Evolutionary conservation across 2,329 filamentous ascomycete species (phyloP), one percentile per base, ranked within the genome.

Genomic region (Nannizziopsis barbatae): DNA sequence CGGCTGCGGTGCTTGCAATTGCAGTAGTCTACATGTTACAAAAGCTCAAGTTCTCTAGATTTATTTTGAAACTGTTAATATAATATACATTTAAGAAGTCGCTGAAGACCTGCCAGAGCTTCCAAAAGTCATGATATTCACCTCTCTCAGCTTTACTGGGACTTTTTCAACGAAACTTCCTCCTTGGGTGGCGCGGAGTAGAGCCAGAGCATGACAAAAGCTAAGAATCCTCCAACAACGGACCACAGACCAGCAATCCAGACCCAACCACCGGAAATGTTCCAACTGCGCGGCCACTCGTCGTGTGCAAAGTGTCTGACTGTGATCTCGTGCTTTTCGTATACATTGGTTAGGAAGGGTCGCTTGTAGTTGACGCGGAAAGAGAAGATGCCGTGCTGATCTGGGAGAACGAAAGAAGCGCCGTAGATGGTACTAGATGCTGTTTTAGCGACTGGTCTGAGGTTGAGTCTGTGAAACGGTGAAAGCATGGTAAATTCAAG

Each of bases 401-500:
- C 92, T 3, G 92, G 92, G 3, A 90, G 77, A 55, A 75, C 84
- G 70, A 98, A 95, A 18, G 78, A 75, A 40, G 78, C 75, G 54
- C 76, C 75, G 73, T 83, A 98, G 53, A 84, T 75, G 43, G 85
- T 82, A 55, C 81, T 80, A 58, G 86, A 81, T 47, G 74, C 67
- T 1, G 80, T 83, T 20, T 73, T 73, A 30, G 69, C 66, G 8
- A 73, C 65, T 11, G 79, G 76, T 7, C 71, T 59, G 30, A 98
- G 80, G 51, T 80, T 74, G 31, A 96, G 76, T 37, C 92, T 89
- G 71, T 95, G 84, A 79, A 95, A 96, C 49, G 92, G 90, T 1
- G 90, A 95, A 41, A 98, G 83, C 92, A 96, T 98, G 71, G 82
- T 89, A 74, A 96, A 95, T 68, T 98, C 92, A 53, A 98, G 85